A percentile compares a stretch with the other conserved stretches of the same genome.
phyloP scores from a whole-genome alignment of 441 rosid species.

The Bruguiera hainesii region DNA sequence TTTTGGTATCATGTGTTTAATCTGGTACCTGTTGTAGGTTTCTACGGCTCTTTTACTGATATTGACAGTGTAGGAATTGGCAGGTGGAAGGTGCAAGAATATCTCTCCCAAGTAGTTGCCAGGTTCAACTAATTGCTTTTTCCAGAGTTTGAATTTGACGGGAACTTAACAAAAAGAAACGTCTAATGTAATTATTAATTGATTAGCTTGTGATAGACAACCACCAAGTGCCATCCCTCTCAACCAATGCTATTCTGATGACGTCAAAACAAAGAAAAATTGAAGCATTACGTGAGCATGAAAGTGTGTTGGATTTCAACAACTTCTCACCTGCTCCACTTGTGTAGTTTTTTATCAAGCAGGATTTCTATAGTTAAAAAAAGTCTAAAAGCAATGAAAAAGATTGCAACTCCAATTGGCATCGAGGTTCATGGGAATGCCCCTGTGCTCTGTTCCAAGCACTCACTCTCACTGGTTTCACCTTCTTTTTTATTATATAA shows the following conservation, averaged over 20 bases:
- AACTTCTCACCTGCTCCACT: conserved; percentile 11
- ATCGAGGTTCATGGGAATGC: not conserved
- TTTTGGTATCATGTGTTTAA: not conserved
- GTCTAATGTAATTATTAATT: not conserved
- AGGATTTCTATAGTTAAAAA: not conserved
- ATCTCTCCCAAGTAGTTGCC: not conserved
- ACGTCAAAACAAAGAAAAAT: not conserved
- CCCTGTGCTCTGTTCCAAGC: not conserved
- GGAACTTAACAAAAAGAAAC: conserved; percentile 6
- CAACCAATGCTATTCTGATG: not conserved
- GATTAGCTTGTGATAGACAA: conserved; percentile 13
- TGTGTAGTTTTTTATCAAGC: conserved; percentile 2
- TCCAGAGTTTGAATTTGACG: not conserved
- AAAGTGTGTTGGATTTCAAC: conserved; percentile 16
- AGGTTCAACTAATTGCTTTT: not conserved
- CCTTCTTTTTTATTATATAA: too few species aligned
- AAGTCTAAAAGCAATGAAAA: not conserved
- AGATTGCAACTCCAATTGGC: not conserved
- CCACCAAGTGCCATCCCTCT: conserved; percentile 23
- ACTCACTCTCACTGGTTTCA: too few species aligned
- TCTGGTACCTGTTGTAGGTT: too few species aligned
- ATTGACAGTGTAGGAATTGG: too few species aligned
- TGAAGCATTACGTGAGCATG: not conserved
- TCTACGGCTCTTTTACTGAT: too few species aligned
- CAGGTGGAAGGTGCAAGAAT: not conserved